Evolutionary conservation across 768 basidiomycete species (phyloP).

Genomic region (Termitomyces sp.): DNA sequence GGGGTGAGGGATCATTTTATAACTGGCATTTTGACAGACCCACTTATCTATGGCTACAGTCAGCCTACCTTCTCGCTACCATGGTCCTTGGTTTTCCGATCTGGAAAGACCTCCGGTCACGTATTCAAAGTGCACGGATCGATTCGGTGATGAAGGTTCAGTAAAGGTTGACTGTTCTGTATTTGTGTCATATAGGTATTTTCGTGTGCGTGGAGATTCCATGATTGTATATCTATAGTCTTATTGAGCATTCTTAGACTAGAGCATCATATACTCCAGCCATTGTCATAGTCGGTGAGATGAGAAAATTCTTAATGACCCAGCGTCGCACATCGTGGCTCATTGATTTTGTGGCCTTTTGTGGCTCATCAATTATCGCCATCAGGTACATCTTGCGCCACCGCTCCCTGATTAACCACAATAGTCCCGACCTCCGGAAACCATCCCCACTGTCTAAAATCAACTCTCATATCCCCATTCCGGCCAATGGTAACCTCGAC

Average conservation of each 20-base stretch:
- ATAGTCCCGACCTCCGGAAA: constrained; percentile 43
- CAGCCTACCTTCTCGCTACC: constrained; percentile 49
- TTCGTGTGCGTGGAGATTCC: neutral
- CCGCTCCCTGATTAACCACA: constrained; percentile 12
- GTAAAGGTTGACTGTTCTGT: constrained; percentile 21
- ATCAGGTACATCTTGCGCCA: constrained; percentile 8
- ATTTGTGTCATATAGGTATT: neutral
- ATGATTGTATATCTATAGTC: neutral
- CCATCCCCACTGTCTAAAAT: constrained; percentile 63
- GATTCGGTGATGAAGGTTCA: constrained; percentile 79
- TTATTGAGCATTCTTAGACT: neutral
- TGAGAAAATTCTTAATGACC: neutral
- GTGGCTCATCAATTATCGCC: neutral
- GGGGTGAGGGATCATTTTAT: constrained; percentile 28
- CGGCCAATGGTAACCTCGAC: constrained; percentile 66
- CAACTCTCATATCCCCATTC: constrained; percentile 57
- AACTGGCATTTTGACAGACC: neutral
- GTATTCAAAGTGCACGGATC: constrained; percentile 68
- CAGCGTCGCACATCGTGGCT: neutral
- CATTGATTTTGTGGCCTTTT: neutral
- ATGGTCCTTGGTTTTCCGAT: constrained; percentile 56
- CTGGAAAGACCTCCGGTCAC: constrained; percentile 50
- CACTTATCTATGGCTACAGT: constrained; percentile 32
- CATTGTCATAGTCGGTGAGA: neutral
- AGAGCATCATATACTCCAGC: too few species aligned